A percentile compares a stretch with the other conserved stretches of the same genome.
Conservation (phyloP, 805 yeast species). For the Crinitomyces ghanaensis region DNA sequence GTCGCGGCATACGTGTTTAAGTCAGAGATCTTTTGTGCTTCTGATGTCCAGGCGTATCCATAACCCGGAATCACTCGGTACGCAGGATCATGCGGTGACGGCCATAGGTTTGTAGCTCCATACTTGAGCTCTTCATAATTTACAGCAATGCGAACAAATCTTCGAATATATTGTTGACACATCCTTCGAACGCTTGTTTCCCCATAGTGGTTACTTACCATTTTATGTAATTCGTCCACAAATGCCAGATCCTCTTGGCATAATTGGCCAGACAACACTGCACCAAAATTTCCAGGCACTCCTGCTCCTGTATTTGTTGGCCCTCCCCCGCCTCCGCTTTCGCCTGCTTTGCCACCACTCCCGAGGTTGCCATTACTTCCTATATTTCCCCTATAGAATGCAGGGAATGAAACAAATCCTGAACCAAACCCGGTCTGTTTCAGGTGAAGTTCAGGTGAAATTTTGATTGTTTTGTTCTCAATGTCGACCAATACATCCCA, state of each 20-base stretch:
- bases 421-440: slow-evolving; percentile 10
- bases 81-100: slow-evolving; percentile 8
- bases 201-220: slow-evolving; percentile 22
- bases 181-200: slow-evolving; percentile 20
- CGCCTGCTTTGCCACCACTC: background rate
- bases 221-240: slow-evolving; percentile 18
- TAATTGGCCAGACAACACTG: no score
- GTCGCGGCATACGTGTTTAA: slow-evolving; percentile 17
- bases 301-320: slow-evolving; percentile 1
- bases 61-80: slow-evolving; percentile 19
- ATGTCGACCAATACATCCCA: slow-evolving; percentile 48
- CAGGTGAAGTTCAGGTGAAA: slow-evolving; percentile 17
- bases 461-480: slow-evolving; percentile 30
- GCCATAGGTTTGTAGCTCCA: slow-evolving; percentile 12
- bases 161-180: slow-evolving; percentile 19
- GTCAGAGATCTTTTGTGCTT: slow-evolving; percentile 16
- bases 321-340: background rate
- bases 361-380: background rate
- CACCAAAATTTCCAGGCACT: slow-evolving; percentile 2
- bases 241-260: slow-evolving; percentile 17
- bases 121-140: slow-evolving; percentile 19
- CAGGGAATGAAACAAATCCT: no score
- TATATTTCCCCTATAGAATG: no score
- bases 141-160: slow-evolving; percentile 21
- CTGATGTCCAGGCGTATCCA: slow-evolving; percentile 25